Conservation (phyloP, 2,329 filamentous ascomycete genomes). For the Purpureocillium takamizusanense region DNA sequence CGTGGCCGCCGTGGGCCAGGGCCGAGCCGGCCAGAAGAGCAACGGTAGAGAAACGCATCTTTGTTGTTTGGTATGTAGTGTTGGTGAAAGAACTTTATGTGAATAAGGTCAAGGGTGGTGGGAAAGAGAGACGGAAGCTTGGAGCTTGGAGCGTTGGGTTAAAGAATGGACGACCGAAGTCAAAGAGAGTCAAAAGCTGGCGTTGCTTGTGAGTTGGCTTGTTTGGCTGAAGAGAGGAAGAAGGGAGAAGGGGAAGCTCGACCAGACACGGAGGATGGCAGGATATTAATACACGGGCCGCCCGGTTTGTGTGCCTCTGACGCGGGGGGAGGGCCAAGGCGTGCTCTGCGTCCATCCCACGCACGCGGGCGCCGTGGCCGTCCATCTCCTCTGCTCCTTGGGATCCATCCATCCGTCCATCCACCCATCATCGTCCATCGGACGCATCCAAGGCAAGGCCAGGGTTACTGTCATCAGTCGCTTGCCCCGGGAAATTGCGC, state of each 20-base stretch:
- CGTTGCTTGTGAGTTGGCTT: conserved; percentile 23
- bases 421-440: too few species aligned
- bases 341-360: too few species aligned
- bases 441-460: too few species aligned
- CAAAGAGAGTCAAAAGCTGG: conserved; percentile 34
- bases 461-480: neutral
- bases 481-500: conserved; percentile 13
- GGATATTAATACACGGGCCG: conserved; percentile 37
- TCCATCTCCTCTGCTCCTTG: neutral
- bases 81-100: conserved; percentile 20
- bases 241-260: conserved; percentile 16
- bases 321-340: too few species aligned
- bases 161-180: conserved; percentile 53
- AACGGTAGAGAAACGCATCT: conserved; percentile 53
- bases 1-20: conserved; percentile 12
- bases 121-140: conserved; percentile 21
- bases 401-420: too few species aligned
- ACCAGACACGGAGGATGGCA: conserved; percentile 22
- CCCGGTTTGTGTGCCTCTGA: neutral
- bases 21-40: conserved; percentile 31
- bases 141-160: conserved; percentile 20
- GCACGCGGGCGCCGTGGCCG: too few species aligned
- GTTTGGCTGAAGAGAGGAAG: conserved; percentile 30
- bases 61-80: conserved; percentile 30
- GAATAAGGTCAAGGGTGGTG: conserved; percentile 16